Conservation (phyloP, 495 filamentous ascomycete genomes). For the Talaromyces borbonicus region DNA sequence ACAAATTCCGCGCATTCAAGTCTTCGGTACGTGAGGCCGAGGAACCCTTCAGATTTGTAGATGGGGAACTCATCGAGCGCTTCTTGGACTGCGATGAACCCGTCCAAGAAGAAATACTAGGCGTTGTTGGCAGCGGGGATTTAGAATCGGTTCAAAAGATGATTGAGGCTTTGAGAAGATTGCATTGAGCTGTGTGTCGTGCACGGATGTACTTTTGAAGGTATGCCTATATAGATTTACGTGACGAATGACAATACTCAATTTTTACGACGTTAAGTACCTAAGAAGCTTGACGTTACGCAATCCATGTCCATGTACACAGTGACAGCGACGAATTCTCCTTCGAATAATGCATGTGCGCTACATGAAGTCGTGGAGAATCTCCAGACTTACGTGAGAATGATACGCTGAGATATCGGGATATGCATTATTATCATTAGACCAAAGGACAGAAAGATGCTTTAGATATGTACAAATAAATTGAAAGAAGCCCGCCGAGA, state of each 20-base stretch:
- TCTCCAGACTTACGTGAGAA: neutral
- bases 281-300: neutral
- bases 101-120: conserved; percentile 54
- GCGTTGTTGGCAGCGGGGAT: conserved; percentile 42
- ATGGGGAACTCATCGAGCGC: conserved; percentile 80
- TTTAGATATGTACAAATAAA: conserved; percentile 8
- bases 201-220: neutral
- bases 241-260: neutral
- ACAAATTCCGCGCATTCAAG: conserved; percentile 67
- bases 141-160: conserved; percentile 64
- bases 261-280: neutral
- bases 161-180: conserved; percentile 62
- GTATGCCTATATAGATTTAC: neutral
- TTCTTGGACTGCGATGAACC: conserved; percentile 62
- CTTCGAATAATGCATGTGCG: too few relatives aligned
- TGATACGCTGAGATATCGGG: neutral
- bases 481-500: too few relatives aligned
- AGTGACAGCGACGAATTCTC: too few relatives aligned
- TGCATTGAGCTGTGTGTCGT: conserved; percentile 46
- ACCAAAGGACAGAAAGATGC: conserved; percentile 1
- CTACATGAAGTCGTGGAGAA: too few relatives aligned
- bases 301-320: too few relatives aligned
- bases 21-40: conserved; percentile 58
- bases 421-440: conserved; percentile 8
- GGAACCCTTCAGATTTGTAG: conserved; percentile 79